phyloP scores from a whole-genome alignment of 371 early-diverging fungal genomes.

The Mucor lusitanicus region DNA sequence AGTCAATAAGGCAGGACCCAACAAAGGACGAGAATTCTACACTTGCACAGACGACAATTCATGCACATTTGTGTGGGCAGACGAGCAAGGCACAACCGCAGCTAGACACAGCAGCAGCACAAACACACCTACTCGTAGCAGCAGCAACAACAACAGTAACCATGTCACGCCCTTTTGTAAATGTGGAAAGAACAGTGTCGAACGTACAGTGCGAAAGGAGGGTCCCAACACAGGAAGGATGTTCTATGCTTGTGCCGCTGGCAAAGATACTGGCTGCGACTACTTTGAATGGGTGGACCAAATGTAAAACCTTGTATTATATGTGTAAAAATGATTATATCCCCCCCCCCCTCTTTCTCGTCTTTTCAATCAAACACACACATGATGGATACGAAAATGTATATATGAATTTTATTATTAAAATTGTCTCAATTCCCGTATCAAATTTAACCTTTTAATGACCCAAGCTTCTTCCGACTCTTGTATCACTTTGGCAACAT shows the following conservation, averaged over 20 bases:
- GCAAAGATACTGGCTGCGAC: constrained; percentile 5
- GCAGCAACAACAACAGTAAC: constrained; percentile 3
- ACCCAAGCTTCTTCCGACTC: constrained; percentile 8
- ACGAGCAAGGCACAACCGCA: constrained; percentile 14
- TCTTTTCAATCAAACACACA: too few species aligned
- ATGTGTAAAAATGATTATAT: not conserved
- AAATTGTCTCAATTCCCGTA: not conserved
- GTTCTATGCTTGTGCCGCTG: constrained; percentile 47
- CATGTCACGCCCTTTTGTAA: constrained; percentile 44
- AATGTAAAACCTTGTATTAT: not conserved
- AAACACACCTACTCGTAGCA: not conserved
- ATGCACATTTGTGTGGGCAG: constrained; percentile 38
- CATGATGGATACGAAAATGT: not conserved
- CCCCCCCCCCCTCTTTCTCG: too few species aligned
- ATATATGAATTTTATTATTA: not conserved
- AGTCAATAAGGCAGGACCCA: constrained; percentile 61
- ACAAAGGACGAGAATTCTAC: constrained; percentile 61
- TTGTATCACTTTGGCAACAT: not conserved
- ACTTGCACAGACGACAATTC: constrained; percentile 27
- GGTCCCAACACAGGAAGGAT: constrained; percentile 48
- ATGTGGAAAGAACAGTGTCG: constrained; percentile 51
- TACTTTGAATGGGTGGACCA: constrained; percentile 25
- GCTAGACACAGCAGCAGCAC: too few species aligned
- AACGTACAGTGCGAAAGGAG: constrained; percentile 38
- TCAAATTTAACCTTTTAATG: not conserved